Evolutionary conservation across 352 stramenopile genomes (phyloP).

Genomic region (Globisporangium camurandrum): DNA sequence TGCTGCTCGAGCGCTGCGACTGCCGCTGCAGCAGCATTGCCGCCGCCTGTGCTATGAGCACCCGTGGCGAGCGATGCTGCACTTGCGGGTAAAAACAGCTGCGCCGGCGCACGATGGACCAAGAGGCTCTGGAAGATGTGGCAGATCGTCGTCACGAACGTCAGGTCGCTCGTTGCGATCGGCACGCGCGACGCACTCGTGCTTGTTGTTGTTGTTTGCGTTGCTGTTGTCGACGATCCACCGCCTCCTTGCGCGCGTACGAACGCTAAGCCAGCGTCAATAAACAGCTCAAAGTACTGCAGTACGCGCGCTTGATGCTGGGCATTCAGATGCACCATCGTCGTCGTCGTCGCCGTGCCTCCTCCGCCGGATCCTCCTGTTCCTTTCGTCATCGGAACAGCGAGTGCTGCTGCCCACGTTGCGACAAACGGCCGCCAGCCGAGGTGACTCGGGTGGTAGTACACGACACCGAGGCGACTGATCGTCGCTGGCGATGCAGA

Average conservation of each 20-base stretch:
- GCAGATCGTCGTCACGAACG: conserved; percentile 42
- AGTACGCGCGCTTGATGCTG: conserved; percentile 33
- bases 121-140: conserved; percentile 56
- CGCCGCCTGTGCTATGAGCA: neutral
- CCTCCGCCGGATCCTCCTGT: no score
- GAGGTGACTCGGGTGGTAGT: conserved; percentile 65
- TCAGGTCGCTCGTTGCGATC: conserved; percentile 39
- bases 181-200: conserved; percentile 16
- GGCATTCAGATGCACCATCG: conserved; percentile 16
- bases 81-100: conserved; percentile 24
- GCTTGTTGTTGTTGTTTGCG: neutral
- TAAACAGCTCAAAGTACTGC: conserved; percentile 58
- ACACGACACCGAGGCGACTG: conserved; percentile 88
- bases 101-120: conserved; percentile 21
- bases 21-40: conserved; percentile 14
- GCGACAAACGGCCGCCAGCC: conserved; percentile 61
- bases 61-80: conserved; percentile 7
- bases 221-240: neutral
- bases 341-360: neutral
- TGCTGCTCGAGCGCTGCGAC: conserved; percentile 30
- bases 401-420: conserved; percentile 44
- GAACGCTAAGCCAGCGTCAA: conserved; percentile 45
- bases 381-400: conserved; percentile 9
- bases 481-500: conserved; percentile 90
- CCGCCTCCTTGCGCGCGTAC: conserved; percentile 11